Percentiles rank a stretch among this genome's conserved stretches.
These are phyloP conservation scores for Ceratobasidium sp. DNA, from an alignment of 1,284 basidiomycete genomes.

Conservation along the genomic window DNA sequence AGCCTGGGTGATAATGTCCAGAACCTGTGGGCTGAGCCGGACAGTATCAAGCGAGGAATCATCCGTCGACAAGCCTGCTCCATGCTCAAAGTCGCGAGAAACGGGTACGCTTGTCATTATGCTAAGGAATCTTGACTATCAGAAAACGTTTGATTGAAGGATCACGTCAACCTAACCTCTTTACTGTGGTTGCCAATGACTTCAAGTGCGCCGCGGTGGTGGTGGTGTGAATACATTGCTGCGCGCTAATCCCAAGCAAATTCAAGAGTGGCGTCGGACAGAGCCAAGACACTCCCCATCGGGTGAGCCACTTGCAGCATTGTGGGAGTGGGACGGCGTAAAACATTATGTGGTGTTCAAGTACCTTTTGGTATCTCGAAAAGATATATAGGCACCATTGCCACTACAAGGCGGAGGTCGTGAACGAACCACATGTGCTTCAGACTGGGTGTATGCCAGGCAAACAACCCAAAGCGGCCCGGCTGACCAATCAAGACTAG, in stretches of 20 bases:
- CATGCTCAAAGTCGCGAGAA: slow-evolving; percentile 33
- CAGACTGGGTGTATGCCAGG: slow-evolving; percentile 16
- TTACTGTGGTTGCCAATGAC: not conserved
- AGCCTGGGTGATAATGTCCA: slow-evolving; percentile 33
- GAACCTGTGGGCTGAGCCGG: slow-evolving; percentile 16
- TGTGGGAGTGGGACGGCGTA: not conserved
- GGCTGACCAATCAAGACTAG: slow-evolving; percentile 6
- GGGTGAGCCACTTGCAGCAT: slow-evolving; percentile 7
- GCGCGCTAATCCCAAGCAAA: slow-evolving; percentile 22
- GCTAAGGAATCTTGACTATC: not conserved
- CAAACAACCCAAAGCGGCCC: not conserved
- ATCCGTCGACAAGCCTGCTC: slow-evolving; percentile 26
- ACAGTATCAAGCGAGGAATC: slow-evolving; percentile 30
- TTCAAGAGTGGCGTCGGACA: slow-evolving; percentile 25
- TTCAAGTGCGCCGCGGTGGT: slow-evolving; percentile 19
- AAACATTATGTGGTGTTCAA: not conserved
- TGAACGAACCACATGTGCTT: slow-evolving; percentile 2
- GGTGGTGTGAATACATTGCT: slow-evolving; percentile 20
- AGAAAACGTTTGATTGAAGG: not conserved
- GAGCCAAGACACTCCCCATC: slow-evolving; percentile 36
- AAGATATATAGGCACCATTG: slow-evolving; percentile 8
- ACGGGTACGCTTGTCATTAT: slow-evolving; percentile 35
- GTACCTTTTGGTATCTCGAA: not conserved
- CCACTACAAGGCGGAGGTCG: not conserved
- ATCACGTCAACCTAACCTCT: not conserved